These are phyloP conservation scores for Botrytis squamosa DNA, from an alignment of 2,329 filamentous ascomycete genomes.

Conservation along the genomic window DNA sequence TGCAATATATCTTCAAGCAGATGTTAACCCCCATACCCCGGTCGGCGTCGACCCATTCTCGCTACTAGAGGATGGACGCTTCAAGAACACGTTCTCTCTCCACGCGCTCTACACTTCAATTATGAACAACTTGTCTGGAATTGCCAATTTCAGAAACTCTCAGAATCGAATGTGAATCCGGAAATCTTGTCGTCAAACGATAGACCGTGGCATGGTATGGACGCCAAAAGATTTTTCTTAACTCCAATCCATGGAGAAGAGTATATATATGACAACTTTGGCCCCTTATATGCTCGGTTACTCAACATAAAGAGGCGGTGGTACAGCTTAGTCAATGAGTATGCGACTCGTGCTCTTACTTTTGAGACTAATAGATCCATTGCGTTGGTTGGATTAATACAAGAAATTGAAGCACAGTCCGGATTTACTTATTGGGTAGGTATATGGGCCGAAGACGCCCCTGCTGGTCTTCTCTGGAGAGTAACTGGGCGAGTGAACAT, in stretches of 20 bases:
- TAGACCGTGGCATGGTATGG: neutral
- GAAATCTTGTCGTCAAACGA: neutral
- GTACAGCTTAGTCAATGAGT: neutral
- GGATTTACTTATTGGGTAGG: neutral
- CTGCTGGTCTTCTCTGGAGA: neutral
- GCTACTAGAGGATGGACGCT: neutral
- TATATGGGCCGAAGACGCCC: neutral
- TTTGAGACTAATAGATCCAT: neutral
- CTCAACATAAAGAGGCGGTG: neutral
- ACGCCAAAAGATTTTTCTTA: neutral
- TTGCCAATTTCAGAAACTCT: neutral
- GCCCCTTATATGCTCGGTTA: neutral
- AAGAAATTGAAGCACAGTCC: neutral
- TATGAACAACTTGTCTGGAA: neutral
- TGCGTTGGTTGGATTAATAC: neutral
- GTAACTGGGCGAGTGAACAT: rapidly evolving
- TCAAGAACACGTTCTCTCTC: neutral
- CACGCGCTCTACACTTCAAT: neutral
- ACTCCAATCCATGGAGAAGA: neutral
- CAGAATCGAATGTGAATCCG: neutral
- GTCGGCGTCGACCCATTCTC: neutral
- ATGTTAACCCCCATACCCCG: rapidly evolving
- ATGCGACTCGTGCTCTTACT: neutral
- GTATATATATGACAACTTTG: neutral
- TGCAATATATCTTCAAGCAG: neutral